Conservation (phyloP, 305 asterid species). For the Fraxinus albicans region DNA sequence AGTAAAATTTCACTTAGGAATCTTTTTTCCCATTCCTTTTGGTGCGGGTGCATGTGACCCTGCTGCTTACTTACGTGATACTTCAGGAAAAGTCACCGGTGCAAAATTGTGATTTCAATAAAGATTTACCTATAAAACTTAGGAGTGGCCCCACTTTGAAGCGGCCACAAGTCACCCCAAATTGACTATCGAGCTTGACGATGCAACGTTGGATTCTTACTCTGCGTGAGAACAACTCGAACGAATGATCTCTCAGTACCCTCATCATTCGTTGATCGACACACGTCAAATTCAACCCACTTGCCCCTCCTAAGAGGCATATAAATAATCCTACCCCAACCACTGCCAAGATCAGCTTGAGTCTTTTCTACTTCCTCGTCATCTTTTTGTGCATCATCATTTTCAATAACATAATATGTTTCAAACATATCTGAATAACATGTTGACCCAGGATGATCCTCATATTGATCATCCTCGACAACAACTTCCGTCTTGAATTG, state of each 20-base stretch:
- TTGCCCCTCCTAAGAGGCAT: slow-evolving; percentile 60
- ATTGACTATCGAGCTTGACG: slow-evolving; percentile 77
- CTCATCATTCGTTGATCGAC: slow-evolving; percentile 56
- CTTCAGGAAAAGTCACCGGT: background rate
- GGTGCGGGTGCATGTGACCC: background rate
- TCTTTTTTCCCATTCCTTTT: background rate
- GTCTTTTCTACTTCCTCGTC: slow-evolving; percentile 19
- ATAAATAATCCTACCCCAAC: slow-evolving; percentile 87
- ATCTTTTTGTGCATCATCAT: slow-evolving; percentile 28
- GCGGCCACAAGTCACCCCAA: slow-evolving; percentile 96
- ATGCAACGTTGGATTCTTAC: slow-evolving; percentile 66
- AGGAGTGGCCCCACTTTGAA: slow-evolving; percentile 31
- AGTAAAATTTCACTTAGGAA: background rate
- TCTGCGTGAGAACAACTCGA: slow-evolving; percentile 59
- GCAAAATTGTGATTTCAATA: background rate
- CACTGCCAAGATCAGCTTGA: slow-evolving; percentile 72
- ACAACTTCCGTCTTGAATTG: slow-evolving; percentile 43
- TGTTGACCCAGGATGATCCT: slow-evolving; percentile 28
- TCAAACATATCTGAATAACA: slow-evolving; percentile 40
- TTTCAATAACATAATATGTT: slow-evolving; percentile 28
- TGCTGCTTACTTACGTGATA: background rate
- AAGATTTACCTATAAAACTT: slow-evolving; percentile 30
- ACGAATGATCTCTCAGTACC: slow-evolving; percentile 71
- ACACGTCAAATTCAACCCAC: slow-evolving; percentile 68
- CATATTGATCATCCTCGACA: slow-evolving; percentile 22